Evolutionary conservation across 1,284 basidiomycete species (phyloP).

Genomic region (Microbotryum saponariae): DNA sequence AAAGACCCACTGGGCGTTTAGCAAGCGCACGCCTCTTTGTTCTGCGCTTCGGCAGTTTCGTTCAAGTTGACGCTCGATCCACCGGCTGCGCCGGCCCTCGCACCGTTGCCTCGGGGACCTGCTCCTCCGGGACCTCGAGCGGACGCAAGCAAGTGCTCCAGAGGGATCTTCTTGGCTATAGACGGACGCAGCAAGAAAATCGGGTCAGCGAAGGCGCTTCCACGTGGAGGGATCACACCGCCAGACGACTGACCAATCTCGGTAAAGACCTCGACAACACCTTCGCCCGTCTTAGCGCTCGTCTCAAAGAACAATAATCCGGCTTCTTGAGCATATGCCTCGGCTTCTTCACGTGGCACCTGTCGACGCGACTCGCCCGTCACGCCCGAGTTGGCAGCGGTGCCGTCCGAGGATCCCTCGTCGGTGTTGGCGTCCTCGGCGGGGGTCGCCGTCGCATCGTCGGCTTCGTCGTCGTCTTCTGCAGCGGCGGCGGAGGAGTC

Average conservation of each 20-base stretch:
- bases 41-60: slow-evolving; percentile 54
- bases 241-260: slow-evolving; percentile 68
- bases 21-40: slow-evolving; percentile 73
- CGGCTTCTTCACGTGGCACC: slow-evolving; percentile 86
- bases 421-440: slow-evolving; percentile 7
- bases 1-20: slow-evolving; percentile 29
- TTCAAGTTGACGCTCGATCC: slow-evolving; percentile 65
- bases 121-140: slow-evolving; percentile 27
- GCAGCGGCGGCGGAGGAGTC: slow-evolving; percentile 38
- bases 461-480: slow-evolving; percentile 57
- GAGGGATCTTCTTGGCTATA: slow-evolving; percentile 88
- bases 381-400: slow-evolving; percentile 36
- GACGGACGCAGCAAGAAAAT: slow-evolving; percentile 17
- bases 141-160: slow-evolving; percentile 73
- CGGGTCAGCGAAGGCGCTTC: slow-evolving; percentile 7
- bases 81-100: slow-evolving; percentile 30
- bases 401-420: slow-evolving; percentile 10
- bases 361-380: slow-evolving; percentile 58
- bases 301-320: slow-evolving; percentile 96
- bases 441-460: slow-evolving; percentile 71
- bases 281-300: slow-evolving; percentile 94
- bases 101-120: slow-evolving; percentile 4
- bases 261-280: slow-evolving; percentile 93
- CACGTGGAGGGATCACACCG: no score
- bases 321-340: slow-evolving; percentile 89